Conservation (phyloP, 1,139 yeast species). For the Geotrichum aggregatum region DNA sequence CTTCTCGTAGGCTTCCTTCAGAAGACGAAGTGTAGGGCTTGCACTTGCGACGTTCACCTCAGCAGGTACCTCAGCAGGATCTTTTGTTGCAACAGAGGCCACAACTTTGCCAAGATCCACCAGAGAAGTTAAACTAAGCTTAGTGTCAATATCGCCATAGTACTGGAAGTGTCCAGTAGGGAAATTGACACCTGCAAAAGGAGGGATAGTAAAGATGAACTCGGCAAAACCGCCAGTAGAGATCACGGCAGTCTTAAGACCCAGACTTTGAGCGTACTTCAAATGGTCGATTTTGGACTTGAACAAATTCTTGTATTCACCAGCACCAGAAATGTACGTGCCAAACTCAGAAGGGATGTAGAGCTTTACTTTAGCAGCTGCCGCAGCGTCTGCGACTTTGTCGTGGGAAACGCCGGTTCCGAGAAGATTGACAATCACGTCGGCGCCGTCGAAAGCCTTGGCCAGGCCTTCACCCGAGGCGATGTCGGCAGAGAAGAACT, state of each 20-base stretch:
- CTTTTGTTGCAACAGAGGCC: slow-evolving; percentile 44
- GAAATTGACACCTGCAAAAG: slow-evolving; percentile 39
- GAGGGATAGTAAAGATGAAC: slow-evolving; percentile 25
- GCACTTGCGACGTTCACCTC: slow-evolving; percentile 47
- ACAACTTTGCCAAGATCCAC: slow-evolving; percentile 50
- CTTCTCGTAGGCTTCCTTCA: slow-evolving; percentile 45
- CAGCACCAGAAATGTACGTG: slow-evolving; percentile 39
- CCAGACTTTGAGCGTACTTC: slow-evolving; percentile 43
- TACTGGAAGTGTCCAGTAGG: slow-evolving; percentile 18
- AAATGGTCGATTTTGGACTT: slow-evolving; percentile 43
- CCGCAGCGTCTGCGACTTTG: slow-evolving; percentile 40
- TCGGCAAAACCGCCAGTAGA: slow-evolving; percentile 46
- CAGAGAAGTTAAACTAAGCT: slow-evolving; percentile 40
- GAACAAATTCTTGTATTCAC: slow-evolving; percentile 41
- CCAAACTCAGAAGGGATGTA: slow-evolving; percentile 67
- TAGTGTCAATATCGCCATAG: slow-evolving; percentile 43
- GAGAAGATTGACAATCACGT: slow-evolving; percentile 49
- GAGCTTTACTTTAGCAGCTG: slow-evolving; percentile 45
- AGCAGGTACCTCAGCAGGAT: slow-evolving; percentile 46
- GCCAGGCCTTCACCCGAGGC: slow-evolving; percentile 33
- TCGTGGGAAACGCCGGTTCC: slow-evolving; percentile 36
- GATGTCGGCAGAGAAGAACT: slow-evolving; percentile 28
- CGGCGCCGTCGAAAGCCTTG: slow-evolving; percentile 46
- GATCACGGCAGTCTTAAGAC: slow-evolving; percentile 53
- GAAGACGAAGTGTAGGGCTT: slow-evolving; percentile 40